Base-by-base conservation (phyloP, 768 basidiomycete species). In the Dentipellis sp. region DNA sequence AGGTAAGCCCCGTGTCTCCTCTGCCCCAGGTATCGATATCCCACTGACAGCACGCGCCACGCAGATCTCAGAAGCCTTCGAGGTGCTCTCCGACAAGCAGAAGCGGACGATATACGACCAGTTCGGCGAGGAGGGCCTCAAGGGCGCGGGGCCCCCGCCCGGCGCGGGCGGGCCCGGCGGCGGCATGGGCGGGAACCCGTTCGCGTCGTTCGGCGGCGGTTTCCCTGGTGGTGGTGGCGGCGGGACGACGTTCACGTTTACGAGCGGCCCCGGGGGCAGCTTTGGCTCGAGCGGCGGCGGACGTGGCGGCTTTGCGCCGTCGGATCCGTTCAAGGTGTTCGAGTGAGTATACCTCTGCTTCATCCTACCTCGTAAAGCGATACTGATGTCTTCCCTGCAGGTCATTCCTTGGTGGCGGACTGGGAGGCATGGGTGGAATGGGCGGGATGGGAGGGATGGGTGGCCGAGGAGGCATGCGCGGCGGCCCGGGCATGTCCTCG, bases 61-160 rank as follows among this genome's bases (percentile, higher is more conserved):
- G 17, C 51, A 95, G 88, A 81, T 97, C 48, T 90, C 90, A 35
- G 95, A 97, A 74, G 94, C 93, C 0, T 98, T 95, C 64, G 95
- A 98, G 67, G 94, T 95, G 29, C 82, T 98, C 55, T 89, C 80
- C 52, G 93, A 97, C 71, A 82, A 82, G 68, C 76, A 91, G 66
- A 93, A 92, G 65, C 86, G 91, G 21, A 72, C 88, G 0, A 67
- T 92, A 7, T 97, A 94, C 61, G 94, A 97, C 69, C 91, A 97
- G 62, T 86, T 94, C 55, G 95, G 95, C 37, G 94, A 97, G 68
- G 94, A 97, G 56, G 94, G 95, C 1, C 78, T 97, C 62, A 97
- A 97, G 68, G 80, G 80, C 7, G 80, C 80, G 75, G 0, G 73
- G 77, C 2, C 63, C 73, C 34, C 80, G 83, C 56, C 80, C 78